Conservation (phyloP, 129 eudicot genomes). For the Arctium minus region DNA sequence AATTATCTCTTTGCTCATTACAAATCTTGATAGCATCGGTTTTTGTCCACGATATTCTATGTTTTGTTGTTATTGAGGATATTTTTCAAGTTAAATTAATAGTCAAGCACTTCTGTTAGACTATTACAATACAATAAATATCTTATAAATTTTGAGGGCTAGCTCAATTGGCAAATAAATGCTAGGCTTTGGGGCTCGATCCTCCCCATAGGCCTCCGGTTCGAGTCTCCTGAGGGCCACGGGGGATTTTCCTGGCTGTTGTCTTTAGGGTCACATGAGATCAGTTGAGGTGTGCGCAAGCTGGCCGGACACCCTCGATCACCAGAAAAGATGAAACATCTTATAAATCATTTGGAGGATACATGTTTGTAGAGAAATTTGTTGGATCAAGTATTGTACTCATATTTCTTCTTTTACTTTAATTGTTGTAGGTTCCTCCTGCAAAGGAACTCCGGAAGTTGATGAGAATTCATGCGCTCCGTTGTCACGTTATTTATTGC, state of each 20-base stretch:
- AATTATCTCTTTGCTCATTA: too few species aligned
- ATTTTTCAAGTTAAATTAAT: neutral
- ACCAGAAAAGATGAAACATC: too few species aligned
- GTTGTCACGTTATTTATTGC: constrained; percentile 87
- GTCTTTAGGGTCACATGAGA: too few species aligned
- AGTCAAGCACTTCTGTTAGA: neutral
- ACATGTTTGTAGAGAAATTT: neutral
- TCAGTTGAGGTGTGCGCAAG: too few species aligned
- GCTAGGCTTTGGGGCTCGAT: too few species aligned
- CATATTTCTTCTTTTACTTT: neutral
- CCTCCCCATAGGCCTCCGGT: too few species aligned
- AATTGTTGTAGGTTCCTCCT: constrained; percentile 70
- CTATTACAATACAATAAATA: too few species aligned
- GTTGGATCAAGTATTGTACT: neutral
- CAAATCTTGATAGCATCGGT: neutral
- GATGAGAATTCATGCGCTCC: constrained; percentile 97
- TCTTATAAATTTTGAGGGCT: too few species aligned
- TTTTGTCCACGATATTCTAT: neutral
- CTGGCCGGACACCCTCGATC: too few species aligned
- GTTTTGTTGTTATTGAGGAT: neutral
- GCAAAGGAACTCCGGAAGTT: constrained; percentile 80
- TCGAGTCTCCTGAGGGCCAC: too few species aligned
- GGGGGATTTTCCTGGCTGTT: too few species aligned
- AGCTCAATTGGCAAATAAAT: too few species aligned
- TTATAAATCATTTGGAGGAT: neutral